Percentiles rank a stretch among this genome's conserved stretches.
Evolutionary conservation across 78 protist species (phyloP).

Genomic region (Ministeria vibrans): DNA sequence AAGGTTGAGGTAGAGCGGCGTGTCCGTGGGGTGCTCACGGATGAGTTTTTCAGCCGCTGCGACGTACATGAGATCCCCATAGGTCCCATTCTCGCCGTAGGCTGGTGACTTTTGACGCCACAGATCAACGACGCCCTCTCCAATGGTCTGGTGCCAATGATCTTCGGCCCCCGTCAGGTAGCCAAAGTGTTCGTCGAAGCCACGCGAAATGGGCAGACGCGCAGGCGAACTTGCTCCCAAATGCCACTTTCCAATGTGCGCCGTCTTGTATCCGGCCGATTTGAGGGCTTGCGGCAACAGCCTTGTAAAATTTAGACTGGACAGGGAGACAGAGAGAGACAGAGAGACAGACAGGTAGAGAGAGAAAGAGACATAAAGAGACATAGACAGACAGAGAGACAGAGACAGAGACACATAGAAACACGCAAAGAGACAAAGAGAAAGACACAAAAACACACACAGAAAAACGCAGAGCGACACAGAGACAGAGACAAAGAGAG

Average conservation of each 20-base stretch:
- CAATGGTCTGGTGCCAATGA: not conserved
- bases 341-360: no score
- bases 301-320: no score
- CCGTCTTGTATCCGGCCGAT: constrained; percentile 10
- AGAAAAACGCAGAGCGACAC: no score
- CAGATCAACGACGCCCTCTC: not conserved
- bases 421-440: no score
- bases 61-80: not conserved
- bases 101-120: not conserved
- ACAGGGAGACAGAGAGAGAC: no score
- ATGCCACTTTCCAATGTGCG: constrained; percentile 17
- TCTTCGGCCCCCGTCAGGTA: constrained; percentile 9
- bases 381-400: no score
- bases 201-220: not conserved
- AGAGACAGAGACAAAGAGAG: no score
- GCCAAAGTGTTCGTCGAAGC: constrained; percentile 7
- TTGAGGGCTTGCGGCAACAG: not conserved
- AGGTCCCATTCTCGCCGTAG: not conserved
- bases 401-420: no score
- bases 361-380: no score
- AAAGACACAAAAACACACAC: no score
- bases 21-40: not conserved
- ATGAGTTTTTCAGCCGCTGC: not conserved
- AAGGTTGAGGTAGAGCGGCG: not conserved
- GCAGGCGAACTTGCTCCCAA: not conserved